These are phyloP conservation scores for Pyricularia pennisetigena DNA, from an alignment of 2,329 filamentous ascomycete genomes.

Conservation along the genomic window DNA sequence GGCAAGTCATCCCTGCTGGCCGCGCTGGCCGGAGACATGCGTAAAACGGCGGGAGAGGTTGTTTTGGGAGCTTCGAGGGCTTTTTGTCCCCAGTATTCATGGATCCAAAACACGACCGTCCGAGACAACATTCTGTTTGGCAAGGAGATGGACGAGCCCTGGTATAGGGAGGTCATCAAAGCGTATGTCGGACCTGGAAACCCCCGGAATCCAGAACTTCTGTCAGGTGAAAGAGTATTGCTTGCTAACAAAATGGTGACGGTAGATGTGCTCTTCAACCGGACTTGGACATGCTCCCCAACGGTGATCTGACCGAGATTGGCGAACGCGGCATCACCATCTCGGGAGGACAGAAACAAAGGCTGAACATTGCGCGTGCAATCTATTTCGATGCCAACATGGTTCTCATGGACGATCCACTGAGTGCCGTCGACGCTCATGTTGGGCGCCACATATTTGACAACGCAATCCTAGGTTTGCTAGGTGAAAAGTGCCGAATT, in stretches of 20 bases:
- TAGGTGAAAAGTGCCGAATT: conserved; percentile 83
- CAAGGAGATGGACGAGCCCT: conserved; percentile 60
- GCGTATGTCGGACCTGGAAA: conserved; percentile 47
- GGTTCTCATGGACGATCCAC: conserved; percentile 59
- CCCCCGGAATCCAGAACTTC: neutral
- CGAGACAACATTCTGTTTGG: conserved; percentile 88
- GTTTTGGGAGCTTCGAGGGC: conserved; percentile 70
- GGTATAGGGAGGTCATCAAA: conserved; percentile 78
- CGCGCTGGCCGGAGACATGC: conserved; percentile 89
- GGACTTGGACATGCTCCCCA: conserved; percentile 88
- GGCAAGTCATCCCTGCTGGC: conserved; percentile 87
- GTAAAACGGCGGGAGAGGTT: conserved; percentile 65
- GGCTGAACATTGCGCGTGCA: conserved; percentile 82
- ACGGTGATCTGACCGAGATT: conserved; percentile 83
- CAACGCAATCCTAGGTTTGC: conserved; percentile 79
- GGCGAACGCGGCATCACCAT: conserved; percentile 93
- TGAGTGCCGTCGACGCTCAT: conserved; percentile 61
- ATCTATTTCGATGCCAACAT: conserved; percentile 62
- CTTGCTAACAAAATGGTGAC: conserved; percentile 5
- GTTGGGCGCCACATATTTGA: conserved; percentile 77
- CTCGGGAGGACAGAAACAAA: conserved; percentile 90
- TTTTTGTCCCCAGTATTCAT: conserved; percentile 93
- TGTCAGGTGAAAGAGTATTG: neutral
- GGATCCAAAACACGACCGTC: conserved; percentile 90
- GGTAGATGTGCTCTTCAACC: conserved; percentile 65